These are phyloP conservation scores for Cinnamomum chago DNA, from an alignment of 164 flowering plant species.

Conservation along the genomic window DNA sequence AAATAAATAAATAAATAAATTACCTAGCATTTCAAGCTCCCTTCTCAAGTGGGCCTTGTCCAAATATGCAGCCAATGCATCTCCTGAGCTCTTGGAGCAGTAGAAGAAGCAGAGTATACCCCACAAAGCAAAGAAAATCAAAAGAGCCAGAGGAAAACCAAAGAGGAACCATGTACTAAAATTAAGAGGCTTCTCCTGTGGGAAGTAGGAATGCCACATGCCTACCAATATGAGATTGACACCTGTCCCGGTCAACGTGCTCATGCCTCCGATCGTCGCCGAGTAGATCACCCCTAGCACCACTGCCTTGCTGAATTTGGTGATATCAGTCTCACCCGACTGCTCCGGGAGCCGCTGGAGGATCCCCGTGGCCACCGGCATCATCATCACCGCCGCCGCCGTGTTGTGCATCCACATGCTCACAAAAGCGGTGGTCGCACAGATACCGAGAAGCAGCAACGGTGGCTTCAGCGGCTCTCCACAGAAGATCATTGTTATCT, in stretches of 20 bases:
- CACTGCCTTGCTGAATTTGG: slow-evolving; percentile 64
- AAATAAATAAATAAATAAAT: background rate
- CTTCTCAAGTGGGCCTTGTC: slow-evolving; percentile 63
- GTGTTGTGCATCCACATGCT: slow-evolving; percentile 99
- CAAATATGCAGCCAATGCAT: slow-evolving; percentile 50
- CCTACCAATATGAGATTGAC: slow-evolving; percentile 90
- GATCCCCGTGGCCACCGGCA: slow-evolving; percentile 95
- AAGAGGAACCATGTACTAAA: slow-evolving; percentile 79
- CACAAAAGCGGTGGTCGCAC: slow-evolving; percentile 76
- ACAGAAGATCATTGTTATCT: slow-evolving; percentile 78
- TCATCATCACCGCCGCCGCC: slow-evolving; percentile 85
- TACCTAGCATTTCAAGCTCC: slow-evolving; percentile 75
- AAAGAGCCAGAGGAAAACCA: slow-evolving; percentile 69
- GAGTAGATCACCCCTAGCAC: slow-evolving; percentile 75
- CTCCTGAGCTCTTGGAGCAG: slow-evolving; percentile 37
- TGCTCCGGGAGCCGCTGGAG: slow-evolving; percentile 59
- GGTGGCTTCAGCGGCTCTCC: slow-evolving; percentile 84
- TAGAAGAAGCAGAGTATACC: slow-evolving; percentile 57
- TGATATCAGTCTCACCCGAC: slow-evolving; percentile 16
- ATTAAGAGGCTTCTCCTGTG: slow-evolving; percentile 55
- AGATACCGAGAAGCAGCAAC: slow-evolving; percentile 75
- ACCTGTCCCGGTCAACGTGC: slow-evolving; percentile 92
- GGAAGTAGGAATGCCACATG: slow-evolving; percentile 89
- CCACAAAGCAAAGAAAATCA: slow-evolving; percentile 69
- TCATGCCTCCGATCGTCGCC: slow-evolving; percentile 76